Percentiles rank a stretch among this genome's conserved stretches.
These are phyloP conservation scores for Rhipidocladum racemiflorum DNA, from an alignment of 176 grass and related monocot species.

Conservation along the genomic window DNA sequence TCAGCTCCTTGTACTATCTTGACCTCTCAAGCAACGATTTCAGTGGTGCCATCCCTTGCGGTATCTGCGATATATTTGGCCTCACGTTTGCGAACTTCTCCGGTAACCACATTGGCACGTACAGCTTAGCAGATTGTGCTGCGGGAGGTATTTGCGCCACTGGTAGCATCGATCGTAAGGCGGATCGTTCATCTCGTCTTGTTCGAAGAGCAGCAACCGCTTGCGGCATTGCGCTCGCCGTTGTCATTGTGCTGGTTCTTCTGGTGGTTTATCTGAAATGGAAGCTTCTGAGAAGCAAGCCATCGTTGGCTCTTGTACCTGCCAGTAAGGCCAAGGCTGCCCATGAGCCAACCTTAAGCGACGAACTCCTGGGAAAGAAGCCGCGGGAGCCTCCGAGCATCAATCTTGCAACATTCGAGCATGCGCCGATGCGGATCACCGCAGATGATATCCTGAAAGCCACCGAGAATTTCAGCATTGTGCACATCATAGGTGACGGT, in stretches of 20 bases:
- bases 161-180: constrained; percentile 26
- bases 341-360: constrained; percentile 69
- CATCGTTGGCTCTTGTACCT: constrained; percentile 36
- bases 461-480: constrained; percentile 88
- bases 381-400: constrained; percentile 81
- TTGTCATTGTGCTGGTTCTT: constrained; percentile 37
- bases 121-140: constrained; percentile 58
- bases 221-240: constrained; percentile 39
- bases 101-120: constrained; percentile 55
- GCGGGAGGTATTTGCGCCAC: constrained; percentile 39
- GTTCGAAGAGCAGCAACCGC: constrained; percentile 37
- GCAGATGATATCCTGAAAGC: constrained; percentile 82
- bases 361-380: constrained; percentile 83
- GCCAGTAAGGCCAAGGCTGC: constrained; percentile 52
- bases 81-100: constrained; percentile 81
- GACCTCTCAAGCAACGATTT: constrained; percentile 82
- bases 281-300: constrained; percentile 45
- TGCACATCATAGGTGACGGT: constrained; percentile 85
- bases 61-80: constrained; percentile 65
- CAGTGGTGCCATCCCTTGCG: constrained; percentile 67
- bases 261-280: constrained; percentile 48
- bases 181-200: constrained; percentile 33
- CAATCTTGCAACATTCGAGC: constrained; percentile 92
- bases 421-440: constrained; percentile 73
- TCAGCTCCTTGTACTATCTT: constrained; percentile 76